Conservation (phyloP, 1,284 basidiomycete species). For the Mycena citricolor region DNA sequence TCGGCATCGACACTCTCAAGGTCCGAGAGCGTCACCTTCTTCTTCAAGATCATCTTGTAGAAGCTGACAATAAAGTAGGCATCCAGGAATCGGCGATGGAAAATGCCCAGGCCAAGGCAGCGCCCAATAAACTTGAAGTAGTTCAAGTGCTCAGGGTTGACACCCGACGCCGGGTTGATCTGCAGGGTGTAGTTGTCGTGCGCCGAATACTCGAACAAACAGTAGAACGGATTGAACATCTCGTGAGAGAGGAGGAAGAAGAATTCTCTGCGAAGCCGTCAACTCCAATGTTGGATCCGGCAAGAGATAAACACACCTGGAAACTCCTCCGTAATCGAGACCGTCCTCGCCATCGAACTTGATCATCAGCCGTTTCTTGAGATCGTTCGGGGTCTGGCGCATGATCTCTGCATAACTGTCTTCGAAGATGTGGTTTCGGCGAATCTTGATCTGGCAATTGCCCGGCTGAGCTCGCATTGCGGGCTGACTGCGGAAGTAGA, state of each 20-base stretch:
- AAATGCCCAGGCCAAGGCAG: conserved; percentile 89
- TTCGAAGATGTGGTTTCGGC: conserved; percentile 93
- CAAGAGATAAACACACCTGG: conserved; percentile 54
- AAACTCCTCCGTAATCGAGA: conserved; percentile 92
- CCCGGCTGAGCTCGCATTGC: conserved; percentile 86
- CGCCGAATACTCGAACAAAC: conserved; percentile 94
- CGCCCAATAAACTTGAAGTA: conserved; percentile 98
- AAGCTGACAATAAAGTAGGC: conserved; percentile 97
- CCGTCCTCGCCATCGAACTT: conserved; percentile 98
- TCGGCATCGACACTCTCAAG: conserved; percentile 88
- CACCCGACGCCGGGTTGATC: conserved; percentile 92
- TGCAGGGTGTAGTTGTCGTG: conserved; percentile 97
- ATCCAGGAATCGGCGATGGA: conserved; percentile 94
- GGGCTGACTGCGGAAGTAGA: conserved; percentile 95
- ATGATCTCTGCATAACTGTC: conserved; percentile 96
- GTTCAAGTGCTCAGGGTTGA: conserved; percentile 95
- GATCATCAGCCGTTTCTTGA: conserved; percentile 96
- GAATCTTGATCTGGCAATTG: conserved; percentile 93
- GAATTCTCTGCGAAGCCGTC: conserved; percentile 51
- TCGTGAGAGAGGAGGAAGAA: conserved; percentile 95
- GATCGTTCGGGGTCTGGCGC: conserved; percentile 89
- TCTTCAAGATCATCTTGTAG: conserved; percentile 97
- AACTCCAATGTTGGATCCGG: conserved; percentile 17
- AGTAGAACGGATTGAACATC: conserved; percentile 96
- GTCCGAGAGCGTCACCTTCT: conserved; percentile 84